phyloP scores from a whole-genome alignment of 768 basidiomycete species.

The Psilocybe azurescens region DNA sequence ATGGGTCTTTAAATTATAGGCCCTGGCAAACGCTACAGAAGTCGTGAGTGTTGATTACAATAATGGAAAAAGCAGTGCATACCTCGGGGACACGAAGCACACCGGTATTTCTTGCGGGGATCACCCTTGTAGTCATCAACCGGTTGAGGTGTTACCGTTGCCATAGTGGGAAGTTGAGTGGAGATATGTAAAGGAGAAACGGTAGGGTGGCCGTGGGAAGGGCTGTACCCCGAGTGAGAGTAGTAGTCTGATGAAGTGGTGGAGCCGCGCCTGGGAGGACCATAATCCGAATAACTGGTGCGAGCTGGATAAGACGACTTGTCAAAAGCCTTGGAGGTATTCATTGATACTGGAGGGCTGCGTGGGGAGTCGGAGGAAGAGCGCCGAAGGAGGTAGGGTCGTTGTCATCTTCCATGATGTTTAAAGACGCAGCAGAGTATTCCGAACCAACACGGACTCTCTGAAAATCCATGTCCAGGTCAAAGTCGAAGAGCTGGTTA shows the following conservation, averaged over 20 bases:
- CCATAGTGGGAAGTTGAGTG: constrained; percentile 49
- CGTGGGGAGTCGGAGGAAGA: constrained; percentile 63
- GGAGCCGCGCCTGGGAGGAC: constrained; percentile 51
- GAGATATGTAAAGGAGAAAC: constrained; percentile 65
- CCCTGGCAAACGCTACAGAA: constrained; percentile 85
- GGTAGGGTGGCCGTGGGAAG: constrained; percentile 46
- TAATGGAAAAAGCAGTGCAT: constrained; percentile 14
- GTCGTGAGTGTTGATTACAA: constrained; percentile 10
- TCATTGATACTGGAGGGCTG: constrained; percentile 47
- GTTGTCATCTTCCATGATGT: constrained; percentile 43
- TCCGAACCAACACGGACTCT: constrained; percentile 64
- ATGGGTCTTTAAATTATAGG: constrained; percentile 95
- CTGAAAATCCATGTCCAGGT: constrained; percentile 78
- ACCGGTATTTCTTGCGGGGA: constrained; percentile 81
- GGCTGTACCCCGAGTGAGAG: constrained; percentile 54
- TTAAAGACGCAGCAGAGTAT: constrained; percentile 47
- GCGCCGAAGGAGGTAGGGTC: constrained; percentile 66
- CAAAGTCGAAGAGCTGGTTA: constrained; percentile 60
- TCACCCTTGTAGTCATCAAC: constrained; percentile 61
- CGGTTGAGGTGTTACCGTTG: constrained; percentile 49
- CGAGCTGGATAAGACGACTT: constrained; percentile 45
- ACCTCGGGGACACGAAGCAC: constrained; percentile 78
- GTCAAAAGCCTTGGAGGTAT: constrained; percentile 35
- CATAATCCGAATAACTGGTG: constrained; percentile 73
- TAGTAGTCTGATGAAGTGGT: constrained; percentile 52